These are phyloP conservation scores for Zea luxurians DNA, from an alignment of 176 grass and related monocot species.

Conservation along the genomic window DNA sequence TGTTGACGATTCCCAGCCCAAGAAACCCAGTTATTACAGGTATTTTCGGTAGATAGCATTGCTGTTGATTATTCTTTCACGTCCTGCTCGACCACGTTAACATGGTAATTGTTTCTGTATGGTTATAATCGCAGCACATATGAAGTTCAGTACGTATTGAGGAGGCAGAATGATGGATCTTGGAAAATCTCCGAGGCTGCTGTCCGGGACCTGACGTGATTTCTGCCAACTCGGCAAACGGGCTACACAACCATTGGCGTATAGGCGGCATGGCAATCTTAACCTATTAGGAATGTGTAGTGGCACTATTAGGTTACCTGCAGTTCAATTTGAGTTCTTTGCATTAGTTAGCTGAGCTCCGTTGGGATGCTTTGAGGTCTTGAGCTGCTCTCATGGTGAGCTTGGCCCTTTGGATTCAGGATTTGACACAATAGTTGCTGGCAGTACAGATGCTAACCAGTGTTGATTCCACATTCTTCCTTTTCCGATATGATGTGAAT, in stretches of 20 bases:
- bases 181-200: conserved; percentile 75
- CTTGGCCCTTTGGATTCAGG: neutral
- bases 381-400: conserved; percentile 17
- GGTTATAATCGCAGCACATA: conserved; percentile 65
- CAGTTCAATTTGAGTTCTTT: neutral
- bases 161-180: conserved; percentile 68
- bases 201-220: conserved; percentile 57
- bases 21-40: conserved; percentile 94
- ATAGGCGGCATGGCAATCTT: conserved; percentile 7
- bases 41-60: conserved; percentile 31
- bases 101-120: conserved; percentile 8
- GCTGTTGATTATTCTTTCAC: conserved; percentile 1
- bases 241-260: neutral
- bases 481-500: conserved; percentile 1
- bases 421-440: conserved; percentile 29
- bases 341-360: conserved; percentile 7
- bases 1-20: conserved; percentile 67
- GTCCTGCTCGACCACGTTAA: neutral
- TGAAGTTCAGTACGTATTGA: conserved; percentile 70
- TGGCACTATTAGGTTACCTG: conserved; percentile 5
- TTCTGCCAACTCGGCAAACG: conserved; percentile 16
- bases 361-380: neutral
- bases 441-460: conserved; percentile 50
- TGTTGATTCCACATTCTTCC: conserved; percentile 31
- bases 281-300: neutral